Base-by-base conservation (phyloP, 768 basidiomycete species). In the Suillus tomentosus region DNA sequence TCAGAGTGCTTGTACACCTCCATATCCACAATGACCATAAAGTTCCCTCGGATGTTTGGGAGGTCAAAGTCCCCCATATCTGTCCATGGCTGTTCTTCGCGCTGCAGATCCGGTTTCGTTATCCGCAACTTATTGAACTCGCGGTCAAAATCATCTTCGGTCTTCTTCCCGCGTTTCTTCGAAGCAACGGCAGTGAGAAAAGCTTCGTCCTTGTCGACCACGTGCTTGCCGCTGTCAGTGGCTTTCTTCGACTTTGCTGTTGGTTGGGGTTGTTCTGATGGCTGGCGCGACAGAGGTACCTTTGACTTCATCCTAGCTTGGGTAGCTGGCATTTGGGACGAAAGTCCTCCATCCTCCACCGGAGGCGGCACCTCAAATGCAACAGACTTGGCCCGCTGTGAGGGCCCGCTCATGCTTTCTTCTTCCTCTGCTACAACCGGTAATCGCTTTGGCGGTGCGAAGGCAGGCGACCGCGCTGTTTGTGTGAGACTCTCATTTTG, bases 41-140 rank as follows among this genome's bases (percentile, higher is more conserved):
- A 92, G 70, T 92, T 92, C 0, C 91, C 91, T 53, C 88, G 73
- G 43, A 92, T 48, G 63, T 82, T 82, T 4, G 74, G 75, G 58
- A 89, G 84, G 64, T 89, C 88, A 72, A 91, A 89, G 45, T 88
- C 86, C 31, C 84, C 88, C 50, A 91, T 70, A 14, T 87, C 72
- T 3, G 78, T 81, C 88, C 87, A 90, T 54, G 83, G 80, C 50
- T 82, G 75, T 53, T 85, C 82, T 34, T 81, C 80, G 3, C 70
- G 74, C 62, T 76, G 77, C 59, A 87, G 66, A 58, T 85, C 85
- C 3, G 90, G 87, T 69, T 85, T 88, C 7, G 87, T 82, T 53
- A 93, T 89, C 68, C 84, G 86, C 62, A 93, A 77, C 51, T 88
- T 85, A 71, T 92, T 91, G 70, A 94, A 94, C 63, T 93, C 91